Conservation (phyloP, 202 grass and related monocot genomes). For the Dendrocalamus latiflorus region DNA sequence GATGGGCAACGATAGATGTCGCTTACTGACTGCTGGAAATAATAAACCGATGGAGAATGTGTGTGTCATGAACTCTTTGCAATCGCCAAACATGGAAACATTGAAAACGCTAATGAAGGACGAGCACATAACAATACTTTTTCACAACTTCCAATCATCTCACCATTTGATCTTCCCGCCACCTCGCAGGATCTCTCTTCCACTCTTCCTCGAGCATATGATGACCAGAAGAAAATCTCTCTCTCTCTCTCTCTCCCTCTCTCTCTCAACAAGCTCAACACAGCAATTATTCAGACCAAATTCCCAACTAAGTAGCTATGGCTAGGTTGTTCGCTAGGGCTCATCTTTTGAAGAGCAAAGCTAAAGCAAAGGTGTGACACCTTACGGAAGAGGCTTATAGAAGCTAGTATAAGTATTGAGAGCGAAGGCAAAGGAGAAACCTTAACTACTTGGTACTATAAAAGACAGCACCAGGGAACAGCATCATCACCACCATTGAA, state of each 20-base stretch:
- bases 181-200: constrained; percentile 3
- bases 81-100: background rate
- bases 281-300: constrained; percentile 31
- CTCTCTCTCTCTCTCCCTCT: background rate
- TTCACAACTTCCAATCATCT: background rate
- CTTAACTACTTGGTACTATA: background rate
- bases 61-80: background rate
- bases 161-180: constrained; percentile 21
- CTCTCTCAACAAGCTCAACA: background rate
- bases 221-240: constrained; percentile 23
- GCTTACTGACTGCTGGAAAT: background rate
- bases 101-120: background rate
- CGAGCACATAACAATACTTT: background rate
- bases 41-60: background rate
- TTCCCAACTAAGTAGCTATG: background rate
- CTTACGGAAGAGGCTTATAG: too few relatives aligned
- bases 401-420: too few relatives aligned
- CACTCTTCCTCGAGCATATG: constrained; percentile 19
- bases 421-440: constrained; percentile 21
- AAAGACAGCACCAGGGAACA: constrained; percentile 19
- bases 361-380: constrained; percentile 32
- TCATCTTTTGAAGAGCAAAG: constrained; percentile 63
- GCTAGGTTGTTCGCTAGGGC: constrained; percentile 28
- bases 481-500: constrained; percentile 31
- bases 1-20: background rate